A percentile compares a stretch with the other conserved stretches of the same genome.
Evolutionary conservation across 2,329 filamentous ascomycete genomes (phyloP).

Genomic region (Fusarium verrucosum): DNA sequence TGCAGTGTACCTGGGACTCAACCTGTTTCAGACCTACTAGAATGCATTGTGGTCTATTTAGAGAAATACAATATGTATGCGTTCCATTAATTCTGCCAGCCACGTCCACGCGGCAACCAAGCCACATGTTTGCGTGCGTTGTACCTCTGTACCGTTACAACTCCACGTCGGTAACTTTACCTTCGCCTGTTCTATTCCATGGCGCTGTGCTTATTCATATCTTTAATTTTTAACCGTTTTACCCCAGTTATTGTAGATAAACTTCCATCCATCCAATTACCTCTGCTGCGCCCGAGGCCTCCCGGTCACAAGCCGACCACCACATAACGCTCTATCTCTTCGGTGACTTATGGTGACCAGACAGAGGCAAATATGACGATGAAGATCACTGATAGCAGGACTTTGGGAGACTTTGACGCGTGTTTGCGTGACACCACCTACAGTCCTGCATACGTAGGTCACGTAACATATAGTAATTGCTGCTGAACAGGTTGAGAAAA

Average conservation of each 20-base stretch:
- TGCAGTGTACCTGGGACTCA: not conserved
- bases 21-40: not conserved
- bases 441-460: not conserved
- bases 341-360: not conserved
- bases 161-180: not conserved
- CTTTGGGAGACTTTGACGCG: not conserved
- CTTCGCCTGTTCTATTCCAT: not conserved
- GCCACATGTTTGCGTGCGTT: not conserved
- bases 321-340: not conserved
- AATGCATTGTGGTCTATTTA: conserved; percentile 19
- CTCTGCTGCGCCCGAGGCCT: not conserved
- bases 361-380: not conserved
- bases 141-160: too few species aligned
- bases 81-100: not conserved
- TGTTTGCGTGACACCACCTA: not conserved
- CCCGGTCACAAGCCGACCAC: not conserved
- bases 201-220: conserved; percentile 3
- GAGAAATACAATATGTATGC: conserved; percentile 2
- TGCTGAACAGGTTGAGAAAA: not conserved
- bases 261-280: not conserved
- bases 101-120: conserved; percentile 9
- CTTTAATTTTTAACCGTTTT: conserved; percentile 1
- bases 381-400: not conserved
- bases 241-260: conserved; percentile 2
- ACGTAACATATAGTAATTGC: not conserved